Base-by-base conservation (phyloP, 352 stramenopile species). In the Phytophthora citricola region DNA sequence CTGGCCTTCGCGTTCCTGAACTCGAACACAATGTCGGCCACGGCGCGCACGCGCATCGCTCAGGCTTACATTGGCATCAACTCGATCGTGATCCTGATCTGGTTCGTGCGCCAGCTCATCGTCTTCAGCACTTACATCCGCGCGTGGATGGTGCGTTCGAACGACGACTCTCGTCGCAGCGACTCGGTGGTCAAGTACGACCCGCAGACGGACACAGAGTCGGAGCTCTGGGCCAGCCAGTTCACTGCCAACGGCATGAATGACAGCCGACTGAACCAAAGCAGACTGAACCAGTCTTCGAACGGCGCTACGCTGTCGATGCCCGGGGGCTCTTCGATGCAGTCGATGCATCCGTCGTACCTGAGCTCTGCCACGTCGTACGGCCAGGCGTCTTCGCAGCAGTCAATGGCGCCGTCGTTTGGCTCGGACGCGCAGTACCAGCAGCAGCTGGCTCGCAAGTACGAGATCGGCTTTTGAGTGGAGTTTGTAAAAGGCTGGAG, bases 51-150 rank as follows among this genome's bases (percentile, higher is more conserved):
- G 27, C 58, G 27, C 12, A 63, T 87, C 11, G 83, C 80, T 1
- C 69, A 90, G 39, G 76, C 68, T 20, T 90, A 85, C 59, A 89
- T 91, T 26, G 78, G 58, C 15, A 72, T 91, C 67, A 91, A 91
- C 70, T 71, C 76, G 41, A 79, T 88, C 47, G 58, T 90, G 27
- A 82, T 90, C 41, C 36, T 87, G 17, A 49, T 69, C 5, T 90
- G 76, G 78, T 90, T 90, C 26, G 58, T 88, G 24, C 81, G 81
- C 32, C 76, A 83, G 32, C 61, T 90, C 4, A 71, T 87, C 32
- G 73, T 90, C 15, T 90, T 90, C 46, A 81, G 68, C 36, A 78
- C 76, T 48, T 76, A 79, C 58, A 76, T 87, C 39, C 76, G 76
- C 47, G 75, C 60, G 34, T 87, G 77, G 78, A 89, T 85, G 81